Evolutionary conservation across 1,139 yeast genomes (phyloP).

Genomic region (Eremothecium coryli): DNA sequence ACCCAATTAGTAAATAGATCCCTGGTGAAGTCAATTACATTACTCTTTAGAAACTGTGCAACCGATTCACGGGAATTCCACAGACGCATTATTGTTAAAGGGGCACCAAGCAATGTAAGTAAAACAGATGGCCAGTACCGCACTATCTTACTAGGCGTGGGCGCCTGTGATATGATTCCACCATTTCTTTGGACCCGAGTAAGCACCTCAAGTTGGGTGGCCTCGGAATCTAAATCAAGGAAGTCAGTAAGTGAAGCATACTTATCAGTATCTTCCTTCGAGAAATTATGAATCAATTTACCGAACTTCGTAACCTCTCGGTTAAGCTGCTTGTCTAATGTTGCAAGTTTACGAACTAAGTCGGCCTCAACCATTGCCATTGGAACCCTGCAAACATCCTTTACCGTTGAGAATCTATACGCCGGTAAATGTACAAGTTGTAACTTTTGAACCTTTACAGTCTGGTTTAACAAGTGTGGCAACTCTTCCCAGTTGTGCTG

Average conservation of each 20-base stretch:
- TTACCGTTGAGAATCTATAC: constrained; percentile 8
- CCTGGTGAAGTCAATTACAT: constrained; percentile 50
- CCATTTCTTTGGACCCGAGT: constrained; percentile 4
- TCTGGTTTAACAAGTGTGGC: constrained; percentile 5
- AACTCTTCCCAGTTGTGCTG: not conserved
- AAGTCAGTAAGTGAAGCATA: constrained; percentile 6
- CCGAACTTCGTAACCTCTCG: constrained; percentile 15
- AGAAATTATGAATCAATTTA: constrained; percentile 13
- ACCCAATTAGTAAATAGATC: constrained; percentile 82
- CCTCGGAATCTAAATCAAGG: constrained; percentile 10
- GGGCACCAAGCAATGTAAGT: constrained; percentile 40
- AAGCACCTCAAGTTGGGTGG: constrained; percentile 6
- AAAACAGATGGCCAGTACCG: constrained; percentile 63
- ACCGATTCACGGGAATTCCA: constrained; percentile 47
- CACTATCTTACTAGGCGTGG: constrained; percentile 41
- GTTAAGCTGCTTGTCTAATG: constrained; percentile 9
- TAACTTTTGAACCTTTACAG: constrained; percentile 15
- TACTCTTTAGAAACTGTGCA: constrained; percentile 45
- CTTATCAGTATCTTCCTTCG: constrained; percentile 4
- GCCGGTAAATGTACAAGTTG: constrained; percentile 16
- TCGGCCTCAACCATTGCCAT: constrained; percentile 13
- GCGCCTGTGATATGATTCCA: constrained; percentile 17
- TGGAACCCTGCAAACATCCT: constrained; percentile 8
- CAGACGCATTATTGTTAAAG: constrained; percentile 36
- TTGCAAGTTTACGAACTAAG: constrained; percentile 11